A percentile compares a stretch with the other conserved stretches of the same genome.
These are phyloP conservation scores for Epichloe hybrida DNA, from an alignment of 2,329 filamentous ascomycete genomes.

Conservation along the genomic window DNA sequence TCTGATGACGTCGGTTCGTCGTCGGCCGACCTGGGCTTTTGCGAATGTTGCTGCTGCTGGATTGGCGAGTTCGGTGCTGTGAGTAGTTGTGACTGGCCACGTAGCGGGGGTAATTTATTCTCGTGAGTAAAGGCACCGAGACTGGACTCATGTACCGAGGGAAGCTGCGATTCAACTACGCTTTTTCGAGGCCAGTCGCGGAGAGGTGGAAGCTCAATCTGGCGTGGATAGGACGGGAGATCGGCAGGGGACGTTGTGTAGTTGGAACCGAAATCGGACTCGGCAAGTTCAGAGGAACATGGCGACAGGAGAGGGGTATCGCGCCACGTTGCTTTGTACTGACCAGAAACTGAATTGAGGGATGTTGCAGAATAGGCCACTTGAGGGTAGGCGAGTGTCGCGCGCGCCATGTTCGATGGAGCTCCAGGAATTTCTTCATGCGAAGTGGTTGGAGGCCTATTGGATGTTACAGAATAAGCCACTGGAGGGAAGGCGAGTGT, in stretches of 20 bases:
- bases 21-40: background rate
- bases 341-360: background rate
- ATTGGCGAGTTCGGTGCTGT: conserved; percentile 1
- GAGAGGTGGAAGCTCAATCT: conserved; percentile 29
- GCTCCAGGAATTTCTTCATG: no score
- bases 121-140: background rate
- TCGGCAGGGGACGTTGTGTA: conserved; percentile 45
- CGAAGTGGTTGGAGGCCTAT: no score
- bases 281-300: conserved; percentile 33
- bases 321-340: conserved; percentile 8
- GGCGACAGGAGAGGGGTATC: conserved; percentile 25
- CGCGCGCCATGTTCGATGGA: background rate
- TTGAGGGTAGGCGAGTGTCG: background rate
- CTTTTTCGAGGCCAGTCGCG: conserved; percentile 5
- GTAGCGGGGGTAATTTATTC: background rate
- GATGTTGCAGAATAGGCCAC: background rate
- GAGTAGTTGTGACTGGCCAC: background rate
- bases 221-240: conserved; percentile 22
- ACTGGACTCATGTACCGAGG: conserved; percentile 5
- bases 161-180: conserved; percentile 14
- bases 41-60: background rate
- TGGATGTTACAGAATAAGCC: no score
- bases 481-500: background rate
- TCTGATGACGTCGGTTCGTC: background rate
- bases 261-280: conserved; percentile 52